A percentile compares a stretch with the other conserved stretches of the same genome.
These are phyloP conservation scores for Hemerocallis citrina DNA, from an alignment of 106 monocot genomes.

Conservation along the genomic window DNA sequence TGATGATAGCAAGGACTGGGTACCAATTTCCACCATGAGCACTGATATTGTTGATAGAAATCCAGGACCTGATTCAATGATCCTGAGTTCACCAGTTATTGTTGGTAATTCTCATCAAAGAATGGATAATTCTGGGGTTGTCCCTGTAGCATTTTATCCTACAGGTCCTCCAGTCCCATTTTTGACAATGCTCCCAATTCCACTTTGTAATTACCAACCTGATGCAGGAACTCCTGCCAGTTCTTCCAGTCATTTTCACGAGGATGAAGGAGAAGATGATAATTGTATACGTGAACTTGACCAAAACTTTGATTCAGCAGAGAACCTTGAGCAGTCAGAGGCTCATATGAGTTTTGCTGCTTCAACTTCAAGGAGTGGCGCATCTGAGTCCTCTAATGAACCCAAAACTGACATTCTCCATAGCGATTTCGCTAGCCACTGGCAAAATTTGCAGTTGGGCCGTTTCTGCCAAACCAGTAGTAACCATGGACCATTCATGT, in stretches of 20 bases:
- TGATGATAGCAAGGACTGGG: conserved; percentile 37
- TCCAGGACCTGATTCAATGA: conserved; percentile 22
- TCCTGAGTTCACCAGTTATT: conserved; percentile 32
- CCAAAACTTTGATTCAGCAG: conserved; percentile 20
- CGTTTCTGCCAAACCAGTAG: conserved; percentile 47
- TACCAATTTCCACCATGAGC: conserved; percentile 17
- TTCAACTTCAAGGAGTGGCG: conserved; percentile 9
- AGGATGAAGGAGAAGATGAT: conserved; percentile 20
- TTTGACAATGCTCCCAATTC: conserved; percentile 36
- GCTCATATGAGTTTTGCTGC: conserved; percentile 15
- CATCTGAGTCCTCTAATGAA: conserved; percentile 28
- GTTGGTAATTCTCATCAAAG: conserved; percentile 37
- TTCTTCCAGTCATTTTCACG: conserved; percentile 29
- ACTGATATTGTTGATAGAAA: conserved; percentile 23
- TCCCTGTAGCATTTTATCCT: conserved; percentile 47
- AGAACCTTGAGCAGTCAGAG: conserved; percentile 30
- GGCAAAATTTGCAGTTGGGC: conserved; percentile 61
- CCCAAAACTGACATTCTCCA: conserved; percentile 63
- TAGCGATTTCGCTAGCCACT: conserved; percentile 63
- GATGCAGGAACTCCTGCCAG: conserved; percentile 31
- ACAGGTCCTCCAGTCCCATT: conserved; percentile 72
- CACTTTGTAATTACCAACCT: conserved; percentile 32
- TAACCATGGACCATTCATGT: conserved; percentile 19
- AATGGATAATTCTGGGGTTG: conserved; percentile 32
- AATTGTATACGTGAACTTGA: conserved; percentile 7